A percentile compares a stretch with the other conserved stretches of the same genome.
phyloP scores from a whole-genome alignment of 192 early-diverging fungal genomes.

The Linnemannia zychae region DNA sequence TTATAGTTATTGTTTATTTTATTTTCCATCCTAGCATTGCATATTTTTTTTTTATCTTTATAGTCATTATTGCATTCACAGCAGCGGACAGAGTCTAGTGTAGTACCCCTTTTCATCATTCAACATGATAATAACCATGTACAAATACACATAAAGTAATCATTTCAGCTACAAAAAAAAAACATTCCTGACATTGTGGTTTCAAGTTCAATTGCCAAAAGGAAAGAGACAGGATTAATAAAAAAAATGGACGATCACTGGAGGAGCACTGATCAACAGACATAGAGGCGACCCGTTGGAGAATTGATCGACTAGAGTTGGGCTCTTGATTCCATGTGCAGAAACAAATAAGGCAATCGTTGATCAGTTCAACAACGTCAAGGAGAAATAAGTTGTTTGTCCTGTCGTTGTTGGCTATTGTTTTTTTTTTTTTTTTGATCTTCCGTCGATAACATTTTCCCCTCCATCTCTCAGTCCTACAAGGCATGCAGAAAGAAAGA shows the following conservation, averaged over 20 bases:
- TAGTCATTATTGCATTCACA: not conserved
- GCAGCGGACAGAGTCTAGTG: slow-evolving; percentile 4
- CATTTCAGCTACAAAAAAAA: not conserved
- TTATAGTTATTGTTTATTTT: not conserved
- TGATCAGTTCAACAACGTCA: not conserved
- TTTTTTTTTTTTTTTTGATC: too few species aligned
- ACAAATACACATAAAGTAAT: slow-evolving; percentile 6
- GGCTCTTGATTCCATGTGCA: not conserved
- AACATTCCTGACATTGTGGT: too few species aligned
- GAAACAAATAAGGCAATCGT: not conserved
- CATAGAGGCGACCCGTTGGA: too few species aligned
- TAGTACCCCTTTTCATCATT: slow-evolving; percentile 8
- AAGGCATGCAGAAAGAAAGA: too few species aligned
- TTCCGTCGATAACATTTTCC: too few species aligned
- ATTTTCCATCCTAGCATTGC: not conserved
- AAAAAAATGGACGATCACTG: not conserved
- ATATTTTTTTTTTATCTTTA: not conserved
- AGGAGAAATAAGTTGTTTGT: too few species aligned
- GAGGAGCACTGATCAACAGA: not conserved
- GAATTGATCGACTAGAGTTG: not conserved
- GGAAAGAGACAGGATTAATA: too few species aligned
- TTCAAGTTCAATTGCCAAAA: too few species aligned
- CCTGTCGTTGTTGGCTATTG: too few species aligned
- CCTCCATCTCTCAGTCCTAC: not conserved
- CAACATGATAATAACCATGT: slow-evolving; percentile 10